phyloP scores from a whole-genome alignment of 23 red algal genomes.

The Gracilaria gracilis region DNA sequence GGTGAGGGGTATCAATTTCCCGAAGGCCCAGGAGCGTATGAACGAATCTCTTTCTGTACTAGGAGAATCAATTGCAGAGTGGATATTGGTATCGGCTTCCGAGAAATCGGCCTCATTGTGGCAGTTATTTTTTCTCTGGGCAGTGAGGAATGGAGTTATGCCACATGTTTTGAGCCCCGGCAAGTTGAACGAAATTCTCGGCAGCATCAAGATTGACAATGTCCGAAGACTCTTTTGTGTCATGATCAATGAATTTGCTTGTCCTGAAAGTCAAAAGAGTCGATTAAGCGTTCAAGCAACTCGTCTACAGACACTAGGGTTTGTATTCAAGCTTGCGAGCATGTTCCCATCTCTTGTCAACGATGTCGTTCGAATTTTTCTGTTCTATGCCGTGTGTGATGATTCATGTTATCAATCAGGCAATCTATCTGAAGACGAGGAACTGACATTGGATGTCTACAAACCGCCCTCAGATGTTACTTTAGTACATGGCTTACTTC shows the following conservation, averaged over 20 bases:
- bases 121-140: constrained; percentile 2
- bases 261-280: not conserved
- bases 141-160: not conserved
- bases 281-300: not conserved
- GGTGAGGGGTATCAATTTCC: not conserved
- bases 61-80: constrained; percentile 9
- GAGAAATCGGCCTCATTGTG: not conserved
- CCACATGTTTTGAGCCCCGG: not conserved
- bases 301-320: not conserved
- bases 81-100: constrained; percentile 1
- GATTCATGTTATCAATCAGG: constrained; percentile 15
- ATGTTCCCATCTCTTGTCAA: constrained; percentile 2
- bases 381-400: constrained; percentile 20
- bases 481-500: not conserved
- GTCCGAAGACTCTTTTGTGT: not conserved
- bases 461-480: not conserved
- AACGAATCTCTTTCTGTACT: not conserved
- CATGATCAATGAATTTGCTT: constrained; percentile 30
- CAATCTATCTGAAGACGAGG: constrained; percentile 3
- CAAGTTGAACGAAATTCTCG: constrained; percentile 2
- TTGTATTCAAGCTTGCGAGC: constrained; percentile 24
- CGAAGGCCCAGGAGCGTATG: not conserved
- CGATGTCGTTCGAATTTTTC: constrained; percentile 42
- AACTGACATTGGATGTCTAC: constrained; percentile 1
- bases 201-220: not conserved